These are phyloP conservation scores for Aquilaria yunnanensis DNA, from an alignment of 345 rosid genomes.

Conservation along the genomic window DNA sequence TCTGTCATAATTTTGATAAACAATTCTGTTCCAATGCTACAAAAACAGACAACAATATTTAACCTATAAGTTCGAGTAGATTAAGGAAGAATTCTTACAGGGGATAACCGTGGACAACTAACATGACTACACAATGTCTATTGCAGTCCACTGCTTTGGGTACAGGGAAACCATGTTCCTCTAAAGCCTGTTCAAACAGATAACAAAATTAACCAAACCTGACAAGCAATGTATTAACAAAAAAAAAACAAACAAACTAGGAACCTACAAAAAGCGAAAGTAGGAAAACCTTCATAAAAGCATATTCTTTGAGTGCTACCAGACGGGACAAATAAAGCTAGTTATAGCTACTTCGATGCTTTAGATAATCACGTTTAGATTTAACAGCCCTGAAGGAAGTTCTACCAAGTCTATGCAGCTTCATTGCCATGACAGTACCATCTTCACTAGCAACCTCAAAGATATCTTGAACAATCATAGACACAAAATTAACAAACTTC, in stretches of 20 bases:
- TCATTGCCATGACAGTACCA: slow-evolving; percentile 84
- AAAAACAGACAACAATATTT: no score
- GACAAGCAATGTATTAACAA: background rate
- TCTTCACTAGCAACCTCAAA: slow-evolving; percentile 87
- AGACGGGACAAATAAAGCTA: slow-evolving; percentile 91
- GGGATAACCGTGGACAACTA: slow-evolving; percentile 84
- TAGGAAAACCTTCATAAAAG: slow-evolving; percentile 80
- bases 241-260: no score
- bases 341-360: slow-evolving; percentile 77
- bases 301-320: slow-evolving; percentile 91
- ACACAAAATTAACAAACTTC: background rate
- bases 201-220: background rate
- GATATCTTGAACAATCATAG: slow-evolving; percentile 50
- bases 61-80: background rate
- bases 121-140: slow-evolving; percentile 94
- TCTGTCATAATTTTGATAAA: no score
- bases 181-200: slow-evolving; percentile 62
- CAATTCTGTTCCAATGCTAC: no score
- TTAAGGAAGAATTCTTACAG: slow-evolving; percentile 42
- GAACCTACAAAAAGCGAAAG: slow-evolving; percentile 8
- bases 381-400: slow-evolving; percentile 96
- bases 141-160: slow-evolving; percentile 90
- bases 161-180: slow-evolving; percentile 84
- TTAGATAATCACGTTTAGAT: slow-evolving; percentile 90
- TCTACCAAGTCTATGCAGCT: slow-evolving; percentile 92